phyloP scores from a whole-genome alignment of 768 basidiomycete genomes.

The Tephrocybe sp. region DNA sequence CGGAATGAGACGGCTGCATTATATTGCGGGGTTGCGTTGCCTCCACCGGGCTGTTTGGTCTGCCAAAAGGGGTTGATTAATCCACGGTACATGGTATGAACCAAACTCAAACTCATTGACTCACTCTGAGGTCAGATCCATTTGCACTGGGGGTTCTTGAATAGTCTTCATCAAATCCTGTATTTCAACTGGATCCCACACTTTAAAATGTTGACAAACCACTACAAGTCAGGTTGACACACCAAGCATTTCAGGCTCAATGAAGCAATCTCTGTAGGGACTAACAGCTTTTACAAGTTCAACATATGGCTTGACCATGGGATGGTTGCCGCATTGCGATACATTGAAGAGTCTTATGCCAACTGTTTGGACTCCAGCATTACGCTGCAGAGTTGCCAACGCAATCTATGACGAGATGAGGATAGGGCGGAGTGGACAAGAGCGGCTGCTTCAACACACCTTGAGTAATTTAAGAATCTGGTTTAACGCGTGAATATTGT shows the following conservation, averaged over 20 bases:
- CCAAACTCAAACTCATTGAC: too few relatives aligned
- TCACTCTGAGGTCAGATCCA: slow-evolving; percentile 11
- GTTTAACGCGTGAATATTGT: slow-evolving; percentile 1
- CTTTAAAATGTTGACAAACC: not conserved
- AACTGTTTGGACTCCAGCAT: slow-evolving; percentile 22
- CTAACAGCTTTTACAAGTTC: slow-evolving; percentile 31
- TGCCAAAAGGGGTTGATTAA: slow-evolving; percentile 1
- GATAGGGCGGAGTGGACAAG: not conserved
- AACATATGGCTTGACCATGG: slow-evolving; percentile 35
- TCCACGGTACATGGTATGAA: too few relatives aligned
- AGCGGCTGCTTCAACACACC: slow-evolving; percentile 27
- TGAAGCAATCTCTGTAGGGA: slow-evolving; percentile 29
- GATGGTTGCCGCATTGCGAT: slow-evolving; percentile 25
- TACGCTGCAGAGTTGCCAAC: slow-evolving; percentile 32
- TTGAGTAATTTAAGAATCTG: slow-evolving; percentile 52
- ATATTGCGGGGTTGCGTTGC: too few relatives aligned
- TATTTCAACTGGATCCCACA: slow-evolving; percentile 8
- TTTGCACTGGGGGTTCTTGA: not conserved
- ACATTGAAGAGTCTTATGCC: slow-evolving; percentile 28
- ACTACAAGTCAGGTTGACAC: slow-evolving; percentile 1
- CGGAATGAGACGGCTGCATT: too few relatives aligned
- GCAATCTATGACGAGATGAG: slow-evolving; percentile 31
- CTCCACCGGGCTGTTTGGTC: not conserved
- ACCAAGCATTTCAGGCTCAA: slow-evolving; percentile 35
- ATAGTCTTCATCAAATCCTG: slow-evolving; percentile 13